These are phyloP conservation scores for Xylaria polymorpha DNA, from an alignment of 2,329 filamentous ascomycete genomes.

Conservation along the genomic window DNA sequence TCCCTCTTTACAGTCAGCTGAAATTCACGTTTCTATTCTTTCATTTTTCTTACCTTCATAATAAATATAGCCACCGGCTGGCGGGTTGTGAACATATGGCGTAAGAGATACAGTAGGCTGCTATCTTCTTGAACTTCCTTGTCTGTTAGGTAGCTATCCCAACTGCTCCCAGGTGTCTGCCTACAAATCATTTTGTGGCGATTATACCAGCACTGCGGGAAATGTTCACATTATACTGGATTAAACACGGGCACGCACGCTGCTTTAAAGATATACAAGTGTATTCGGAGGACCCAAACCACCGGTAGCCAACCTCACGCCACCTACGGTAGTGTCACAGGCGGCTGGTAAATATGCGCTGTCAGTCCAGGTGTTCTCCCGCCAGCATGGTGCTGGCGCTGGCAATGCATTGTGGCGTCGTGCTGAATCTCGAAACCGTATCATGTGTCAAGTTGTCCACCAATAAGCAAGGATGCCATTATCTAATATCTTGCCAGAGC, in stretches of 20 bases:
- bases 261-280: neutral
- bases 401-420: neutral
- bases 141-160: neutral
- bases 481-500: neutral
- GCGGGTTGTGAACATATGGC: neutral
- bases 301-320: conserved; percentile 3
- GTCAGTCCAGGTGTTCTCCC: neutral
- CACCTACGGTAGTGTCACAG: neutral
- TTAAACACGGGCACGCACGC: neutral
- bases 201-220: neutral
- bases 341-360: neutral
- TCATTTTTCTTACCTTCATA: neutral
- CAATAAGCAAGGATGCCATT: conserved; percentile 3
- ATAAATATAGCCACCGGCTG: neutral
- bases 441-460: neutral
- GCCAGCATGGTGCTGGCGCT: neutral
- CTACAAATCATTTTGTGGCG: neutral
- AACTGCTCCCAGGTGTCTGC: neutral
- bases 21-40: neutral
- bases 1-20: neutral
- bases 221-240: neutral
- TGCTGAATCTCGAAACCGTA: neutral
- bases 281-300: neutral
- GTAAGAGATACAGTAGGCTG: neutral
- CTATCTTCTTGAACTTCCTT: neutral